Evolutionary conservation across 2,329 filamentous ascomycete species (phyloP).

Genomic region (Sporothrix brasiliensis): DNA sequence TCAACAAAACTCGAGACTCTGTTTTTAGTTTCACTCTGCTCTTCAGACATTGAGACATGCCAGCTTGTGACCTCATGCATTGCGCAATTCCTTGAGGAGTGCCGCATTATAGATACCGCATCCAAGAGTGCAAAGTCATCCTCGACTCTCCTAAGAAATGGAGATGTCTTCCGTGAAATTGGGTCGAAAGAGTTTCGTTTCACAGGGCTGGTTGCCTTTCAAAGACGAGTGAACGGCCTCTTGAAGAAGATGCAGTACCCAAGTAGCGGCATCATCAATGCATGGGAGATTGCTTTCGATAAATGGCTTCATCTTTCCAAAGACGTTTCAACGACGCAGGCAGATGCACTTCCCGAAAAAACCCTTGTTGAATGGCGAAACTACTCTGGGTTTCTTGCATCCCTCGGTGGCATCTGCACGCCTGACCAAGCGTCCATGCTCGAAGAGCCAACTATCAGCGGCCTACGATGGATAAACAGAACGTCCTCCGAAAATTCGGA

Average conservation of each 20-base stretch:
- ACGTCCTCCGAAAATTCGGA: constrained; percentile 61
- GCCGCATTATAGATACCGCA: constrained; percentile 56
- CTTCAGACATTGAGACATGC: constrained; percentile 66
- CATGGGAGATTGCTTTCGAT: constrained; percentile 68
- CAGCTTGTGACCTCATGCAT: constrained; percentile 66
- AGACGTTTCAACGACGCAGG: constrained; percentile 59
- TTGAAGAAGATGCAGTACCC: constrained; percentile 64
- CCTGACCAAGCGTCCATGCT: constrained; percentile 59
- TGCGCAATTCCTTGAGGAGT: constrained; percentile 64
- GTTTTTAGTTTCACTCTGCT: constrained; percentile 66
- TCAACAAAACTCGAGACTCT: constrained; percentile 63
- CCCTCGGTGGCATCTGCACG: constrained; percentile 66
- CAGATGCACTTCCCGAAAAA: constrained; percentile 58
- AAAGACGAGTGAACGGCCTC: constrained; percentile 64
- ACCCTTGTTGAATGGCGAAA: constrained; percentile 68
- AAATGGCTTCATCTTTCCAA: constrained; percentile 66
- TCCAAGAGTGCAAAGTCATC: constrained; percentile 55
- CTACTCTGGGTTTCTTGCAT: constrained; percentile 68
- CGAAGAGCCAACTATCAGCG: constrained; percentile 61
- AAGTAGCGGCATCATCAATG: constrained; percentile 66
- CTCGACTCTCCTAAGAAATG: constrained; percentile 61
- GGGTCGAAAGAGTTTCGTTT: constrained; percentile 66
- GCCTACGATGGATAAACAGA: constrained; percentile 67
- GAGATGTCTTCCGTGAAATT: constrained; percentile 63
- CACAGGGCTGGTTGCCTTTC: constrained; percentile 70